These are phyloP conservation scores for Colletotrichum australisinense DNA, from an alignment of 2,329 filamentous ascomycete genomes.

Conservation along the genomic window DNA sequence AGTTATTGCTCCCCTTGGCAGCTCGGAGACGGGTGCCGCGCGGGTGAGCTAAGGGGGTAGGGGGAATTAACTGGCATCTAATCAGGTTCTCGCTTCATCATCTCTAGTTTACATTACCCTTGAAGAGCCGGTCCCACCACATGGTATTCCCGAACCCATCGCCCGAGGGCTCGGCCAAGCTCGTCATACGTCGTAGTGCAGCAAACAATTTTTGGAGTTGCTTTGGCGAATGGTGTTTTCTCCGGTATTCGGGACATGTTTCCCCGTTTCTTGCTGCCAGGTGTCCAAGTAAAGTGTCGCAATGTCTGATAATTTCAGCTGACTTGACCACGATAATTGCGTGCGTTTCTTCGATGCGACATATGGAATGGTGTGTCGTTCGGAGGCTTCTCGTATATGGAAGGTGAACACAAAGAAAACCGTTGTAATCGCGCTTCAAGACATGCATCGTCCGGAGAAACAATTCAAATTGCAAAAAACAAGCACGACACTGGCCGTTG, in stretches of 20 bases:
- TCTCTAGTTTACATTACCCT: neutral
- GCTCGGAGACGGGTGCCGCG: constrained; percentile 13
- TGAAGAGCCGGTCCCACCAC: neutral
- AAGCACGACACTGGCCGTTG: constrained; percentile 22
- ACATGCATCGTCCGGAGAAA: constrained; percentile 1
- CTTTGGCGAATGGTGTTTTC: neutral
- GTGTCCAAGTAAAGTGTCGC: neutral
- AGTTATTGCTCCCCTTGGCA: constrained; percentile 17
- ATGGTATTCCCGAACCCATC: neutral
- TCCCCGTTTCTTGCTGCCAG: neutral
- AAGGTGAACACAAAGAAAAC: neutral
- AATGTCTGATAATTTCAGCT: neutral
- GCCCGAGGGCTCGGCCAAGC: neutral
- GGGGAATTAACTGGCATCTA: neutral
- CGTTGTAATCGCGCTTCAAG: constrained; percentile 16
- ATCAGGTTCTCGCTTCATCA: neutral
- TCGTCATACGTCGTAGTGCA: constrained; percentile 18
- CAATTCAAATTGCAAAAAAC: neutral
- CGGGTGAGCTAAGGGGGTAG: neutral
- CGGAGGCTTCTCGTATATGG: constrained; percentile 13
- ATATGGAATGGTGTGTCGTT: neutral
- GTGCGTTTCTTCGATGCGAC: constrained; percentile 6
- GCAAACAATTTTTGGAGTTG: neutral
- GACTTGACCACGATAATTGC: neutral
- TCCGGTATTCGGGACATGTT: neutral